Conservation (phyloP, 176 grass and related monocot species). For the Hordeum marinum region DNA sequence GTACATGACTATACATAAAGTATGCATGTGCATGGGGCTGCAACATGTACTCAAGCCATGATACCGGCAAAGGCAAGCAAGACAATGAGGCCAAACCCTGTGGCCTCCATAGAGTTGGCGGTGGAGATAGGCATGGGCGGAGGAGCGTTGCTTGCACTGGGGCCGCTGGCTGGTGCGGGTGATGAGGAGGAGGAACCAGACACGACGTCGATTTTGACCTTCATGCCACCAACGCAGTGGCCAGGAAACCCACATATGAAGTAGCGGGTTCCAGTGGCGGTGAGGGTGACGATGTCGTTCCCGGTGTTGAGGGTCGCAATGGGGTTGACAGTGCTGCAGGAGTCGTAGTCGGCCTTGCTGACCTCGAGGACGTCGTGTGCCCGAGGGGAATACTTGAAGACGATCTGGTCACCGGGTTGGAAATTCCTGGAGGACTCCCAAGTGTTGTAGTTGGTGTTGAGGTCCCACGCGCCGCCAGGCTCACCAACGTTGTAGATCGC, state of each 20-base stretch:
- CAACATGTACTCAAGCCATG: neutral
- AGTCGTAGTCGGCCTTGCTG: constrained; percentile 33
- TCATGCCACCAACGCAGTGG: constrained; percentile 52
- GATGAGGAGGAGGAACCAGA: neutral
- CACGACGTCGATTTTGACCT: constrained; percentile 40
- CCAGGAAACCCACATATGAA: constrained; percentile 47
- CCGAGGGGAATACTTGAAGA: constrained; percentile 35
- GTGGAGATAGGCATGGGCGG: neutral
- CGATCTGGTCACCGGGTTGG: constrained; percentile 27
- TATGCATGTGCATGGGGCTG: too few species aligned
- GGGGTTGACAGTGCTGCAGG: constrained; percentile 20
- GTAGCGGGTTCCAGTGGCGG: constrained; percentile 30
- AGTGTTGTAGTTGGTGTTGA: constrained; percentile 15
- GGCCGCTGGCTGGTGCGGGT: neutral
- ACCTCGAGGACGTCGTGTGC: constrained; percentile 55
- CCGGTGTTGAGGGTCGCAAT: constrained; percentile 28
- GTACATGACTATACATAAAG: too few species aligned
- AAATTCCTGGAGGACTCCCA: constrained; percentile 54
- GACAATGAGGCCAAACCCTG: neutral
- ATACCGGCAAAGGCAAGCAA: neutral
- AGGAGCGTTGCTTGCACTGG: neutral
- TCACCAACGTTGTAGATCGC: constrained; percentile 46
- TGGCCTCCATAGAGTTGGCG: neutral
- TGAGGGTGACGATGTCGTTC: constrained; percentile 25
- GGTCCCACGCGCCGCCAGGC: constrained; percentile 38